phyloP scores from a whole-genome alignment of 83 land plant species.

The Picea abies region DNA sequence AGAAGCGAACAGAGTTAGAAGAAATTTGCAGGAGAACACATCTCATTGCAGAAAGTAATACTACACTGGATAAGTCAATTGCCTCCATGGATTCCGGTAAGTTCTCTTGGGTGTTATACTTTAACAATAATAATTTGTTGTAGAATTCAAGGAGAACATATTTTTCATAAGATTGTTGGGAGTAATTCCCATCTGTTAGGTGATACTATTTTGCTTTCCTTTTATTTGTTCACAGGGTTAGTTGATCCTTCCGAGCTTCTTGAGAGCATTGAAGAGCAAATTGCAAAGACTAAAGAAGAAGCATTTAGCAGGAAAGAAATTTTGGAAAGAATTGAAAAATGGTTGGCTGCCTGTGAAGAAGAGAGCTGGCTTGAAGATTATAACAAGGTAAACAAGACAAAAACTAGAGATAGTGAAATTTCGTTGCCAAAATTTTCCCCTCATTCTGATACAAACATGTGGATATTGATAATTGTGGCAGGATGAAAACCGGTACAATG shows the following conservation, averaged over 20 bases:
- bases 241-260: slow-evolving; percentile 77
- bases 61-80: slow-evolving; percentile 43
- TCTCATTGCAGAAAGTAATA: slow-evolving; percentile 57
- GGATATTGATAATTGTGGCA: slow-evolving; percentile 17
- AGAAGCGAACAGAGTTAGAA: slow-evolving; percentile 53
- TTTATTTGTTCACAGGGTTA: slow-evolving; percentile 46
- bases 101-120: not conserved
- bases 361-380: slow-evolving; percentile 99
- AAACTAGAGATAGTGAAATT: not conserved
- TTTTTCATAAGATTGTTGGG: not conserved
- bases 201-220: not conserved
- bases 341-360: slow-evolving; percentile 95
- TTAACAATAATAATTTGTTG: not conserved
- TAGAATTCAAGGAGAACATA: not conserved
- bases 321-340: slow-evolving; percentile 90
- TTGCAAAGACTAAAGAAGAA: slow-evolving; percentile 75
- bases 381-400: slow-evolving; percentile 59
- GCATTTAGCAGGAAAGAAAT: slow-evolving; percentile 93
- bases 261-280: slow-evolving; percentile 74
- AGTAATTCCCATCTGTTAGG: not conserved
- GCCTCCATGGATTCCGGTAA: slow-evolving; percentile 80
- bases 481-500: slow-evolving; percentile 93
- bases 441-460: not conserved
- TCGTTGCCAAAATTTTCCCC: no score
- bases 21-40: slow-evolving; percentile 72